These are phyloP conservation scores for Komagataella mondaviorum DNA, from an alignment of 805 yeast species.

Conservation along the genomic window DNA sequence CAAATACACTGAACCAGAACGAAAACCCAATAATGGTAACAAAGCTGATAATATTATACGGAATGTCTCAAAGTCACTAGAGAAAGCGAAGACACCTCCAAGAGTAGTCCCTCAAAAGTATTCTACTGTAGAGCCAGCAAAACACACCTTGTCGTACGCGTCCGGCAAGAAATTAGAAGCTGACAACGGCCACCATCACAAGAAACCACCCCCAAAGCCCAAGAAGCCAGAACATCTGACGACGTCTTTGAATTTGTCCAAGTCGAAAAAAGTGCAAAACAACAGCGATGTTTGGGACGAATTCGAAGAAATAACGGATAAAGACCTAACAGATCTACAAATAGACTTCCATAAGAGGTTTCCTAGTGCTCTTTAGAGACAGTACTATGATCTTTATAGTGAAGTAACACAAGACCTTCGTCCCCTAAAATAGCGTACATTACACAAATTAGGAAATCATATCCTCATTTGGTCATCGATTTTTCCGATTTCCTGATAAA, in stretches of 20 bases:
- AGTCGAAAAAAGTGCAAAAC: neutral
- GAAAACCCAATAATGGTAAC: slow-evolving; percentile 7
- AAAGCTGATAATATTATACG: slow-evolving; percentile 3
- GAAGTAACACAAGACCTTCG: neutral
- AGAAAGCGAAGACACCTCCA: slow-evolving; percentile 7
- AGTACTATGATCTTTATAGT: too few relatives aligned
- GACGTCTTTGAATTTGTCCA: neutral
- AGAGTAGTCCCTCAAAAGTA: slow-evolving; percentile 5
- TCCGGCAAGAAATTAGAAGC: slow-evolving; percentile 2
- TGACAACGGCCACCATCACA: slow-evolving; percentile 6
- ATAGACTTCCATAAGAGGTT: slow-evolving; percentile 41
- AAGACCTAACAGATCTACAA: slow-evolving; percentile 46
- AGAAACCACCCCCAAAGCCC: slow-evolving; percentile 50
- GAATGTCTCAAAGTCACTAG: slow-evolving; percentile 12
- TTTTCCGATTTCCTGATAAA: neutral
- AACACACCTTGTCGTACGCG: neutral
- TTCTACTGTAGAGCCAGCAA: slow-evolving; percentile 1
- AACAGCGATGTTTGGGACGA: neutral
- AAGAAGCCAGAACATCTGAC: slow-evolving; percentile 41
- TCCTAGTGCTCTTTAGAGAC: slow-evolving; percentile 39
- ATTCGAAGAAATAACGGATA: slow-evolving; percentile 1
- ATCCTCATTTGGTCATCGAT: neutral
- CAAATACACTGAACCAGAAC: slow-evolving; percentile 37
- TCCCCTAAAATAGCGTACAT: neutral
- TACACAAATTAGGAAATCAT: neutral